Evolutionary conservation across 2,329 filamentous ascomycete genomes (phyloP).

Genomic region (Diaporthe ampelina): DNA sequence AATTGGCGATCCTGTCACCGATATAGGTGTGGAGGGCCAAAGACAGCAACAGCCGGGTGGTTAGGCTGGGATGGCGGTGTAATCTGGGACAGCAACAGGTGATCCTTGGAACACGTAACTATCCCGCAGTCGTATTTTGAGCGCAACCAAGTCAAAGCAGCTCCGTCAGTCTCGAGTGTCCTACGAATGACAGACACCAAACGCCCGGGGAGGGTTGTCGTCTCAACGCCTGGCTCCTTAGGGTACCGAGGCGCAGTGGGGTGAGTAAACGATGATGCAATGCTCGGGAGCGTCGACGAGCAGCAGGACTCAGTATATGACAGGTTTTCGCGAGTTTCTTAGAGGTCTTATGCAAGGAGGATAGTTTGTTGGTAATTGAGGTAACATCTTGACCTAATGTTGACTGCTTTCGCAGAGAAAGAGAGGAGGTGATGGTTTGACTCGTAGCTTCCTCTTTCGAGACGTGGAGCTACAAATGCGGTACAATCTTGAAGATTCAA

Average conservation of each 20-base stretch:
- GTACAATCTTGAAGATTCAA: conserved; percentile 35
- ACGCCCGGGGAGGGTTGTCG: background rate
- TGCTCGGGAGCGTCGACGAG: background rate
- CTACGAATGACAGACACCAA: background rate
- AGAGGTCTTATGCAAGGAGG: conserved; percentile 12
- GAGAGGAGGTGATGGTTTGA: background rate
- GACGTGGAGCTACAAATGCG: conserved; percentile 30
- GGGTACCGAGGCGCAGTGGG: background rate
- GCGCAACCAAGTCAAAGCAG: background rate
- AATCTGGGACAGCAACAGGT: conserved; percentile 5
- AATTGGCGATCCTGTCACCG: background rate
- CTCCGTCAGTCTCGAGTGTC: background rate
- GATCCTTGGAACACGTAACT: conserved; percentile 22
- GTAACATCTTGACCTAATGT: conserved; percentile 55
- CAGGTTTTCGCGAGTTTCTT: conserved; percentile 42
- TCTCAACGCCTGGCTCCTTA: background rate
- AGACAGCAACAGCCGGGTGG: background rate
- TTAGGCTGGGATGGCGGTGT: conserved; percentile 34
- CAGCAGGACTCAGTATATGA: conserved; percentile 33
- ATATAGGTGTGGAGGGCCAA: background rate
- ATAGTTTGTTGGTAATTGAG: conserved; percentile 49
- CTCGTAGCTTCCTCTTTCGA: conserved; percentile 11
- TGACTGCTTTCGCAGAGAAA: conserved; percentile 35
- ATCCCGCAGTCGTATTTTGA: conserved; percentile 2
- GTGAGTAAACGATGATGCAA: background rate